Evolutionary conservation across 2,329 filamentous ascomycete species (phyloP).

Genomic region (Leptodontidium sp.): DNA sequence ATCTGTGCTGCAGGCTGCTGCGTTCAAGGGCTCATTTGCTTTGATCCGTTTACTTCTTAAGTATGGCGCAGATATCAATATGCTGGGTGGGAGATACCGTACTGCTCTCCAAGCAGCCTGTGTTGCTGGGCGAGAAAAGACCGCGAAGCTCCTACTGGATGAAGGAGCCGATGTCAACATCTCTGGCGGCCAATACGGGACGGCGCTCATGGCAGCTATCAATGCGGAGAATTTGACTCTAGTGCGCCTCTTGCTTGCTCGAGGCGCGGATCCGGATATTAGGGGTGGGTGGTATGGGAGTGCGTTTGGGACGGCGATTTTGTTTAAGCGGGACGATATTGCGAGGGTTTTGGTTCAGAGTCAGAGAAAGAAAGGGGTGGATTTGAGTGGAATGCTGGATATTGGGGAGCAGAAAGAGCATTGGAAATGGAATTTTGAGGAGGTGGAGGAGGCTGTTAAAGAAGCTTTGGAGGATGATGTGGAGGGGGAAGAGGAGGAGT

Average conservation of each 20-base stretch:
- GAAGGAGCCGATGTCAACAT: slow-evolving; percentile 13
- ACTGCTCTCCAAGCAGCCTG: slow-evolving; percentile 15
- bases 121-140: not conserved
- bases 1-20: slow-evolving; percentile 6
- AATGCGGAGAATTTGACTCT: not conserved
- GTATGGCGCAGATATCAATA: slow-evolving; percentile 14
- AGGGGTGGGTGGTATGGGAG: slow-evolving; percentile 2
- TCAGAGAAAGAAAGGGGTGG: not conserved
- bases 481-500: not conserved
- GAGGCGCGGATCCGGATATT: slow-evolving; percentile 13
- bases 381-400: not conserved
- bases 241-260: slow-evolving; percentile 4
- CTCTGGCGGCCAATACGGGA: not conserved
- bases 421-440: not conserved
- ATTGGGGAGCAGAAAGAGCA: not conserved
- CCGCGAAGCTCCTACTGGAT: not conserved
- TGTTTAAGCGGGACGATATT: not conserved
- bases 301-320: not conserved
- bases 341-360: not conserved
- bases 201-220: slow-evolving; percentile 12
- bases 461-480: not conserved
- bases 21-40: not conserved
- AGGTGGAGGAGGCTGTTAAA: not conserved
- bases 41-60: slow-evolving; percentile 1
- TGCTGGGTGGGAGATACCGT: slow-evolving; percentile 3